Conservation (phyloP, 108 stramenopile genomes). For the Aureococcus anophagefferens region DNA sequence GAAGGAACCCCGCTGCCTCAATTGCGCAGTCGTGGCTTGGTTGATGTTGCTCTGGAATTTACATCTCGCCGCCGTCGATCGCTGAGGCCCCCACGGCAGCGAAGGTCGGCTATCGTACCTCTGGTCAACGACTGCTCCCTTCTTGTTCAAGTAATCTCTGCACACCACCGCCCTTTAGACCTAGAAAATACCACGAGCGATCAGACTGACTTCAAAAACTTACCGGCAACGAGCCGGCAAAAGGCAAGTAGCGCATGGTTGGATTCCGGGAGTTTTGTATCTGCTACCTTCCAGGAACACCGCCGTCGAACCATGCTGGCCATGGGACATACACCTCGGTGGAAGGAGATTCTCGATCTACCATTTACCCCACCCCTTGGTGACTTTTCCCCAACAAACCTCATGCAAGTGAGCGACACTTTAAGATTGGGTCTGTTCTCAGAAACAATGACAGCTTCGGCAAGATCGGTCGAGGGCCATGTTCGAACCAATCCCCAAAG, state of each 20-base stretch:
- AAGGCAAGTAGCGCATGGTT: too few species aligned
- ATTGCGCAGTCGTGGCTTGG: background rate
- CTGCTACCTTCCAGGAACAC: conserved; percentile 20
- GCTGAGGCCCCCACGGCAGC: background rate
- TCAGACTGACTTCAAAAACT: too few species aligned
- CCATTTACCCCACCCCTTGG: conserved; percentile 44
- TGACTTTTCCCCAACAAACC: conserved; percentile 24
- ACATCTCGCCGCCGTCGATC: background rate
- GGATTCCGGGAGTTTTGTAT: conserved; percentile 13
- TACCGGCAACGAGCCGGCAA: too few species aligned
- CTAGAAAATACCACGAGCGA: too few species aligned
- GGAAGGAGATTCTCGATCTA: conserved; percentile 52
- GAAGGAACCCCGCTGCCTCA: background rate
- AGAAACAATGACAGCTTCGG: too few species aligned
- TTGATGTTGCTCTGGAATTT: background rate
- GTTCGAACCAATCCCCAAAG: too few species aligned
- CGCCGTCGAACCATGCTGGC: conserved; percentile 14
- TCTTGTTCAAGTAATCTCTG: background rate
- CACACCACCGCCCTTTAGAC: background rate
- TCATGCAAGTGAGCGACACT: conserved; percentile 36
- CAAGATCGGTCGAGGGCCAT: too few species aligned
- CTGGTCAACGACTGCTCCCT: background rate
- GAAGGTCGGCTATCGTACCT: background rate
- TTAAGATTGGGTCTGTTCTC: conserved; percentile 49
- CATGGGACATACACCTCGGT: conserved; percentile 36